Base-by-base conservation (phyloP, 2,329 filamentous ascomycete genomes). In the Aureobasidium musti region DNA sequence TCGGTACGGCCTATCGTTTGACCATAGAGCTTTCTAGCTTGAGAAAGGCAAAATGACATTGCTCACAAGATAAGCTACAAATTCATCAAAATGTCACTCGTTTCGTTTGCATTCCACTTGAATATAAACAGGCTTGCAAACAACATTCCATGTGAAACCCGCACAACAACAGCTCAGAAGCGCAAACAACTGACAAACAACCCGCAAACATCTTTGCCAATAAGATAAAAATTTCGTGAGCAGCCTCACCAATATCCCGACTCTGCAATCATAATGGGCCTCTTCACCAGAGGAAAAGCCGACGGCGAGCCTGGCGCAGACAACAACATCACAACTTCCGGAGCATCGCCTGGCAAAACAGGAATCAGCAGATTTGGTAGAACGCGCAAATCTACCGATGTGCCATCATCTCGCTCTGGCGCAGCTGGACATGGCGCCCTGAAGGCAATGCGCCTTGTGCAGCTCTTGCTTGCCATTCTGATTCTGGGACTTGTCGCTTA, bases 401-500 rank as follows among this genome's bases (percentile, higher is more conserved):
- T 3, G 7, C 26, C 13, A 23, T 28, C 49, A 7, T 35, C 47
- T 39, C 37, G 47, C 33, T 30, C 60, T 17, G 7, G 4, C 30
- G 33, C 49, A 1, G 13, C 35, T 37, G 26, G 43, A 57, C 4
- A 2, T 23, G 17, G 2, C 8, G 5, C 17, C 26, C 19, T 30
- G 5, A 39, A 28, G 7, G 26, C n/a, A n/a, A 52, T 53, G 11
- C 52, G 49, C 14, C 7, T 53, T 14, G 43, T 52, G 23, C 63
- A 57, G 21, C n/a, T 50, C 10, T 10, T 54, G 19, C 5, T 66
- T 19, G 64, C 54, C 3, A 23, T 66, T 7, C 2, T 66, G 17
- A 53, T 66, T 7, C 26, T 61, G 2, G 64, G 54, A n/a, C 64
- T 66, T 21, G 35, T 61, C 3, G 33, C 30, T 6, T 60, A 66